Evolutionary conservation across 1,284 basidiomycete species (phyloP).

Genomic region (Ustilago hordei): DNA sequence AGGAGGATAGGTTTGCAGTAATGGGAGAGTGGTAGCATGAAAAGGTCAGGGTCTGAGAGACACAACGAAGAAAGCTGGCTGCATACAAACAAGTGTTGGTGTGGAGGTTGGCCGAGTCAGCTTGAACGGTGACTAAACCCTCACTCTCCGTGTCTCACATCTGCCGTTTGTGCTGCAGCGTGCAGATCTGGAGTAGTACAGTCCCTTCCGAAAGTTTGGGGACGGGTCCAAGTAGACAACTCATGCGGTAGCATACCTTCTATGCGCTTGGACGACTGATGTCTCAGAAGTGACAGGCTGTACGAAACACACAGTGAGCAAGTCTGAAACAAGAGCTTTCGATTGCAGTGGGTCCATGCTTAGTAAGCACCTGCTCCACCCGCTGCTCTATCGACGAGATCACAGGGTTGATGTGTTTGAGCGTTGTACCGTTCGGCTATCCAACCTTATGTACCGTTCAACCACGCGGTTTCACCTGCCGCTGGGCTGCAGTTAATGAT

Average conservation of each 20-base stretch:
- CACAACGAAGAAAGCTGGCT: neutral
- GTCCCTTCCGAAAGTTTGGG: no score
- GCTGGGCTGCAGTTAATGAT: neutral
- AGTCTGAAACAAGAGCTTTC: no score
- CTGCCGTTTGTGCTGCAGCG: neutral
- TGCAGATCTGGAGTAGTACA: neutral
- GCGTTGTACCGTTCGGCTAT: neutral
- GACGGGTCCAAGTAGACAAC: no score
- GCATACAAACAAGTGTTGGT: conserved; percentile 26
- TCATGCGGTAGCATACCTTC: no score
- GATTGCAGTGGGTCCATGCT: no score
- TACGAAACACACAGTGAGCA: no score
- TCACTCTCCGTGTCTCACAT: neutral
- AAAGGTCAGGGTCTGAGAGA: neutral
- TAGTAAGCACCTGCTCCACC: no score
- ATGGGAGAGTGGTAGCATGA: no score
- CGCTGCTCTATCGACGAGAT: no score
- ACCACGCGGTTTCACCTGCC: conserved; percentile 6
- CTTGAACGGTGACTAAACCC: conserved; percentile 1
- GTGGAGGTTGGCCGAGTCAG: conserved; percentile 22
- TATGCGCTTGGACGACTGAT: no score
- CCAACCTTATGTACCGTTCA: neutral
- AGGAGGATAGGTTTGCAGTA: neutral
- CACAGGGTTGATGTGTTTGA: no score
- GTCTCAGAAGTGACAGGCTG: no score